These are phyloP conservation scores for Fusarium sp. DNA, from an alignment of 2,329 filamentous ascomycete species.

Conservation along the genomic window DNA sequence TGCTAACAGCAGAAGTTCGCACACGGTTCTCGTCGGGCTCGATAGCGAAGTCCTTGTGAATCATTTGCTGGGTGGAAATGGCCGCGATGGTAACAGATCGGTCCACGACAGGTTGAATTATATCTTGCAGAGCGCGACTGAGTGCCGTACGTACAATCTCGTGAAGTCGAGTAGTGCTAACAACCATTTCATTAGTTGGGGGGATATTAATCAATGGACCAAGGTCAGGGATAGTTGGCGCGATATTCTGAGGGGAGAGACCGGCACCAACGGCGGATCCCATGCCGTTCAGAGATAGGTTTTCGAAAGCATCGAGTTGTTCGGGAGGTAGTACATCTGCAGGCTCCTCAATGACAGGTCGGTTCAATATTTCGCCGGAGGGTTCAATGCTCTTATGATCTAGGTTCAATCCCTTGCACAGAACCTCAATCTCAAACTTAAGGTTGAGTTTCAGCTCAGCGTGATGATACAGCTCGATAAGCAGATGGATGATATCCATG, in stretches of 20 bases:
- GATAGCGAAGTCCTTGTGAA: slow-evolving; percentile 95
- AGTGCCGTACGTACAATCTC: slow-evolving; percentile 89
- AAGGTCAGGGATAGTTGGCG: slow-evolving; percentile 87
- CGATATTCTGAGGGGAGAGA: slow-evolving; percentile 83
- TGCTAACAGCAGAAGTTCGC: slow-evolving; percentile 87
- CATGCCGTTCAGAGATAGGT: slow-evolving; percentile 82
- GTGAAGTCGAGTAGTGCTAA: slow-evolving; percentile 76
- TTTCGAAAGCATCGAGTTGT: slow-evolving; percentile 85
- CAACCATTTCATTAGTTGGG: slow-evolving; percentile 83
- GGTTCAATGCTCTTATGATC: slow-evolving; percentile 94
- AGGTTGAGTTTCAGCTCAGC: slow-evolving; percentile 95
- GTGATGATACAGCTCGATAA: slow-evolving; percentile 94
- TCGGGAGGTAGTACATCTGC: slow-evolving; percentile 74
- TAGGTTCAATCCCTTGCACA: slow-evolving; percentile 93
- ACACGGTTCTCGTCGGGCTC: slow-evolving; percentile 92
- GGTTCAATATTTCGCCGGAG: slow-evolving; percentile 86
- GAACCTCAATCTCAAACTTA: slow-evolving; percentile 98
- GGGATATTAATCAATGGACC: slow-evolving; percentile 85
- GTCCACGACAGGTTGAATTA: slow-evolving; percentile 97
- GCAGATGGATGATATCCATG: slow-evolving; percentile 92
- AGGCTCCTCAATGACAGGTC: slow-evolving; percentile 75
- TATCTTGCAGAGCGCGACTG: slow-evolving; percentile 92
- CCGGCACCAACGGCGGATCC: slow-evolving; percentile 77
- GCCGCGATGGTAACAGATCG: slow-evolving; percentile 97
- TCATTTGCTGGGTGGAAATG: slow-evolving; percentile 95